Base-by-base conservation (phyloP, 2,329 filamentous ascomycete species). In the Ophiostoma populinum region DNA sequence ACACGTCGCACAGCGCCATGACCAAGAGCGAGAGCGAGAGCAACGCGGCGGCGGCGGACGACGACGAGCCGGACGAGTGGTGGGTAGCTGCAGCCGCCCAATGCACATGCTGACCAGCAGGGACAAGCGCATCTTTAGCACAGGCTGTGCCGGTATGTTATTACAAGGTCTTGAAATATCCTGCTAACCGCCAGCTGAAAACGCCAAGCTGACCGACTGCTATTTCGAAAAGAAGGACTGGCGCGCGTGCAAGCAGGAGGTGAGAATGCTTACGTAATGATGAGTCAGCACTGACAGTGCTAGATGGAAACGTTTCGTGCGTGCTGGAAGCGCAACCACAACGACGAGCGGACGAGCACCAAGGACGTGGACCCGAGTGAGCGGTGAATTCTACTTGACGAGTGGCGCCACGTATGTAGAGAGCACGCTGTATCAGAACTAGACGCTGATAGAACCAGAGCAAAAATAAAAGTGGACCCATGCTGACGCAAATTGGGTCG, bases 51-150 rank as follows among this genome's bases (percentile, higher is more conserved):
- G 47, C 52, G 25, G 62, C 39, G 30, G 41, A 40, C 29, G 70
- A 75, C 24, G 85, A 94, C 56, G 87, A 94, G 56, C 81, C 81
- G 4, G 90, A 95, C 65, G 87, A 93, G 40, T 95, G 87, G 90
- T 95, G 62, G 56, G 70, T 24, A 13, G 21, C 5, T 8, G 15
- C 17, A 11, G n/a, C n/a, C 13, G 10, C 16, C 20, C 4, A 13
- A 18, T 27, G 21, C 37, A 43, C 39, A 47, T 47, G 45, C 46
- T 41, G 45, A 26, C 46, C 40, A 7, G 2, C 52, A 95, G 87
- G 87, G 86, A 95, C 62, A 87, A 93, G 68, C 70, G 90, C 52
- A 95, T 95, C 56, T 92, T 83, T 62, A 93, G 83, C 62, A 95
- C 87, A 3, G 90, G 87, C 39, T 95, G 87, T 51, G 72, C 85